Evolutionary conservation across 1,139 yeast species (phyloP), one percentile per base, ranked within the genome.

Genomic region (Lodderomyces margitis): DNA sequence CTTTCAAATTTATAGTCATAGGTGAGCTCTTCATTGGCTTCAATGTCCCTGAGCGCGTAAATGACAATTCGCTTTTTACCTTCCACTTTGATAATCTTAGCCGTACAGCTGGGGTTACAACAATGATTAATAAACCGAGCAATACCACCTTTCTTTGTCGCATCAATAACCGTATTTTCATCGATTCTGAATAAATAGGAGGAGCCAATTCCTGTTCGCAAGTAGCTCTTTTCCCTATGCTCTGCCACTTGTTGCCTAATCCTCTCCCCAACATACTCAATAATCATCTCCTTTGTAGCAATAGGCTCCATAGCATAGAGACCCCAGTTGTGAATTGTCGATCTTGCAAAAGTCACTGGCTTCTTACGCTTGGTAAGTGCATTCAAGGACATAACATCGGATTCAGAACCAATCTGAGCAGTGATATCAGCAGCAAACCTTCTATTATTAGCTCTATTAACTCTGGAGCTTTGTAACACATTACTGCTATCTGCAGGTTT

Each of bases 261-360:
- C 45, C 95, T 78, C 55, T 92, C 98, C 25, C 99, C 99, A n/a
- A 92, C 98, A 56, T 92, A 92, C 61, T 94, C 99, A 47, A 94
- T 92, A 55, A 92, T 91, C 97, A 92, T 92, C 62, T 92, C 98
- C 52, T 84, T 86, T 1, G 95, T 94, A 11, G 89, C 87, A 56
- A 92, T 92, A 1, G 95, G 95, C 56, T 92, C 98, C 57, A 87
- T 70, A 0, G 98, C 98, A 64, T 89, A 92, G 38, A 92, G 66
- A 0, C 99, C 99, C 98, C 98, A 92, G 57, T 92, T 89, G 60
- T 94, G 98, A 54, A 92, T 92, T 0, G 97, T 95, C 1, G 98
- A 89, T 43, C 98, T 71, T 0, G 98, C 97, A 70, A 91, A 91
- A 14, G 94, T 85, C 10, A 92, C 97, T 0, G 96, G 96, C 59